These are phyloP conservation scores for Citrullus colocynthis DNA, from an alignment of 306 rosid genomes.

Conservation along the genomic window DNA sequence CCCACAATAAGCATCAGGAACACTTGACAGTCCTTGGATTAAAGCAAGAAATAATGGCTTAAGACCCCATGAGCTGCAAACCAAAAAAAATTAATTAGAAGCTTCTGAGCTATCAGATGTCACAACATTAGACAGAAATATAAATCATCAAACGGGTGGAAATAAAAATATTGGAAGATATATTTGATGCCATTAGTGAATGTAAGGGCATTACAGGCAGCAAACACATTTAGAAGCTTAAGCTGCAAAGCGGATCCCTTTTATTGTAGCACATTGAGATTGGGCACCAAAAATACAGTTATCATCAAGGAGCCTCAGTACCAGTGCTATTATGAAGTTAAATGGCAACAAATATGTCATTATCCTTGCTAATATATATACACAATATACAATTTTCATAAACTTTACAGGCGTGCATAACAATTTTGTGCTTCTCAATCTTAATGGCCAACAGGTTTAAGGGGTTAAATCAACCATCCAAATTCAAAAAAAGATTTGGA, in stretches of 20 bases:
- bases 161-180: background rate
- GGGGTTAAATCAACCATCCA: background rate
- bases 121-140: background rate
- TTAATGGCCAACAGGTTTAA: background rate
- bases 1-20: background rate
- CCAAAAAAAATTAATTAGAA: background rate
- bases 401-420: background rate
- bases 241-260: conserved; percentile 71
- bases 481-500: background rate
- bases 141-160: background rate
- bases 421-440: background rate
- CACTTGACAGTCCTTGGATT: background rate
- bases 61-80: background rate
- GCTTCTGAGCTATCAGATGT: background rate
- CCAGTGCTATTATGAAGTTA: conserved; percentile 16
- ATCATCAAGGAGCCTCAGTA: conserved; percentile 28
- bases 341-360: background rate
- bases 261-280: conserved; percentile 27
- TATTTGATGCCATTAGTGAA: background rate
- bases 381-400: background rate
- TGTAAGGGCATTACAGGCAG: conserved; percentile 72
- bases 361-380: background rate
- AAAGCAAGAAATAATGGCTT: background rate
- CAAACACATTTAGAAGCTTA: conserved; percentile 21
- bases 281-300: conserved; percentile 18